Base-by-base conservation (phyloP, 768 basidiomycete species). In the Termitomyces bulborhizus region DNA sequence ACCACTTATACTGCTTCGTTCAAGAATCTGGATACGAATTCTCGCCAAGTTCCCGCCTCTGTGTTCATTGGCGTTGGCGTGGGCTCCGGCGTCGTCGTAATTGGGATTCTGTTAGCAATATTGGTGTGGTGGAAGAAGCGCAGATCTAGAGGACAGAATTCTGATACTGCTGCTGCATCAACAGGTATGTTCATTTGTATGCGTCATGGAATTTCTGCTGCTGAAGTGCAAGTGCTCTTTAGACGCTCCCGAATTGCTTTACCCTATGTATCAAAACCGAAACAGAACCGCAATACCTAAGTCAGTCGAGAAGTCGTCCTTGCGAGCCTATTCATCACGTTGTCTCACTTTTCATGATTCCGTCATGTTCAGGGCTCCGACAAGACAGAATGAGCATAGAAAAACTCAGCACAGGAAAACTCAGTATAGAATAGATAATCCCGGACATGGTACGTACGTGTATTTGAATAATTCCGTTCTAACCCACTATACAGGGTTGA, bases 51-150 rank as follows among this genome's bases (percentile, higher is more conserved):
- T 29, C 12, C 32, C 15, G 15, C 27, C 7, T 31, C 26, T 41
- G 39, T 56, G 6, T 46, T 51, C 37, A 34, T 56, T 11, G 55
- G 49, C 16, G 29, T 56, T 36, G 50, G 55, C 3, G 13, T 4
- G 13, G 50, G 50, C 5, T 16, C 21, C 4, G 49, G 34, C n/a
- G 45, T 44, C 13, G 16, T 56, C 7, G 16, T 40, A 0, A 16
- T 26, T 7, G 50, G 42, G 2, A 32, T 51, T 18, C 15, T 56
- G 8, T 7, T 46, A 8, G 40, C 21, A 29, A 27, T 55, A 24
- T 41, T 52, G 15, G 16, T 46, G 18, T 52, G 49, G 43, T 46
- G 50, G 37, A 52, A 31, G 26, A 46, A 39, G n/a, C 40, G 55
- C 24, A 54, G 36, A 37, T 16, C 32, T 13, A 49, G 18, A 55